These are phyloP conservation scores for Wilhelminamyces savonicus DNA, from an alignment of 805 yeast species.

Conservation along the genomic window DNA sequence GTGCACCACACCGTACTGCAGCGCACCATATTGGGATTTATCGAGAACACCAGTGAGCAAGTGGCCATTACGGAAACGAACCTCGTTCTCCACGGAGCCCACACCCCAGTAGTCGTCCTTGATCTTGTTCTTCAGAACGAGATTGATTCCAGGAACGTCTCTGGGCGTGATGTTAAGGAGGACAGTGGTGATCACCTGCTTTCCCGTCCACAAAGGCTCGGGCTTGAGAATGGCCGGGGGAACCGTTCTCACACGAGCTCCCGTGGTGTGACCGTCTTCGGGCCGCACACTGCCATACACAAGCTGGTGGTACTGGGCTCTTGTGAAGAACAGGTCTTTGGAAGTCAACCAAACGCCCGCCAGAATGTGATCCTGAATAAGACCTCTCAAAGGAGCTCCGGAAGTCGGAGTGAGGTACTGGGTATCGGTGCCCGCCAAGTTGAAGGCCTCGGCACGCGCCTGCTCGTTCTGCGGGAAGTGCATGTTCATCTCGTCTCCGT, in stretches of 20 bases:
- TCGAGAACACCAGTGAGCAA: slow-evolving; percentile 89
- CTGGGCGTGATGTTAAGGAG: slow-evolving; percentile 81
- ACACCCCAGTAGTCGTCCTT: slow-evolving; percentile 94
- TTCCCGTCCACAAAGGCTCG: slow-evolving; percentile 93
- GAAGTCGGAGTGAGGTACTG: slow-evolving; percentile 98
- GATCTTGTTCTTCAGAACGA: slow-evolving; percentile 78
- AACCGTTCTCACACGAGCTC: slow-evolving; percentile 59
- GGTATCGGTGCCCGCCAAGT: slow-evolving; percentile 93
- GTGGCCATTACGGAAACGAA: slow-evolving; percentile 80
- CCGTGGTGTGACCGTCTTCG: slow-evolving; percentile 92
- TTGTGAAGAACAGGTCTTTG: slow-evolving; percentile 84
- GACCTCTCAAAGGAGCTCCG: slow-evolving; percentile 96
- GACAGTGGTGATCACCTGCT: slow-evolving; percentile 91
- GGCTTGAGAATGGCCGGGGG: slow-evolving; percentile 92
- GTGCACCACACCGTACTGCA: slow-evolving; percentile 94
- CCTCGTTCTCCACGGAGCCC: slow-evolving; percentile 79
- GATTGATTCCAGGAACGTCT: slow-evolving; percentile 85
- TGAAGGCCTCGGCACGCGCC: slow-evolving; percentile 92
- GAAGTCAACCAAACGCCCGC: slow-evolving; percentile 98
- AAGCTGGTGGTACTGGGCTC: slow-evolving; percentile 90
- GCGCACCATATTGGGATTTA: slow-evolving; percentile 97
- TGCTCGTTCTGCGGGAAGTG: slow-evolving; percentile 98
- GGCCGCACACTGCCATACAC: slow-evolving; percentile 93
- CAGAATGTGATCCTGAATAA: slow-evolving; percentile 97
- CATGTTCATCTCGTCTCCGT: slow-evolving; percentile 99